Evolutionary conservation across 1,284 basidiomycete genomes (phyloP).

Genomic region (Cryptococcus floricola): DNA sequence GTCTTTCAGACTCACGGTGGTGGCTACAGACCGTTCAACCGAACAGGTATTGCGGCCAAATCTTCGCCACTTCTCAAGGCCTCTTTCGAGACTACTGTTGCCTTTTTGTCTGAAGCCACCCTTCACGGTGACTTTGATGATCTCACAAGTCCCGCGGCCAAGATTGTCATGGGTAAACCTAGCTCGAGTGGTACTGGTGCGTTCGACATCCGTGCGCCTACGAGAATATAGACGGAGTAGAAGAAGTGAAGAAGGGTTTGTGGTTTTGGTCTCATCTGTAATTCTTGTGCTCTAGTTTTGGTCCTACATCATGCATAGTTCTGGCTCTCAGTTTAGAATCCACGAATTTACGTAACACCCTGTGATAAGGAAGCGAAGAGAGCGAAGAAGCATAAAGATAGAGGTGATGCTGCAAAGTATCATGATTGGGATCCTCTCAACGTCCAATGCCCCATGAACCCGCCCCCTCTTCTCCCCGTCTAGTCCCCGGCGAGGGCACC

Average conservation of each 20-base stretch:
- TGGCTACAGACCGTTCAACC: conserved; percentile 96
- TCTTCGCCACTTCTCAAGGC: conserved; percentile 93
- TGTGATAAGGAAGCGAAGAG: no score
- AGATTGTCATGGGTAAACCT: conserved; percentile 84
- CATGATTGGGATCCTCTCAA: no score
- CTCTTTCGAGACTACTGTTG: conserved; percentile 94
- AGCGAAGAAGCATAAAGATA: no score
- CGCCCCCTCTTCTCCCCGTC: background rate
- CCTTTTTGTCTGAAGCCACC: conserved; percentile 90
- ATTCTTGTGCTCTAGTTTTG: background rate
- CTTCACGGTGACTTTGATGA: conserved; percentile 93
- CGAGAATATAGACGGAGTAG: conserved; percentile 10
- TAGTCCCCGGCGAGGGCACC: conserved; percentile 31
- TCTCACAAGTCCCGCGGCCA: conserved; percentile 73
- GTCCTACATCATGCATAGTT: conserved; percentile 2
- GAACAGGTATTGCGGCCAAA: conserved; percentile 86
- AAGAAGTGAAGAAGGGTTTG: background rate
- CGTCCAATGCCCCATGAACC: no score
- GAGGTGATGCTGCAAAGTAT: no score
- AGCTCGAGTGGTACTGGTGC: conserved; percentile 79
- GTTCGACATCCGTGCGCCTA: conserved; percentile 61
- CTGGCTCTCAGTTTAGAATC: background rate
- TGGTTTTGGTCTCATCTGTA: no score
- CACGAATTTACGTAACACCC: no score
- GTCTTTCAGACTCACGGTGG: conserved; percentile 82